Evolutionary conservation across 345 rosid genomes (phyloP), one percentile per base, ranked within the genome.

Genomic region (Brassica cretica): DNA sequence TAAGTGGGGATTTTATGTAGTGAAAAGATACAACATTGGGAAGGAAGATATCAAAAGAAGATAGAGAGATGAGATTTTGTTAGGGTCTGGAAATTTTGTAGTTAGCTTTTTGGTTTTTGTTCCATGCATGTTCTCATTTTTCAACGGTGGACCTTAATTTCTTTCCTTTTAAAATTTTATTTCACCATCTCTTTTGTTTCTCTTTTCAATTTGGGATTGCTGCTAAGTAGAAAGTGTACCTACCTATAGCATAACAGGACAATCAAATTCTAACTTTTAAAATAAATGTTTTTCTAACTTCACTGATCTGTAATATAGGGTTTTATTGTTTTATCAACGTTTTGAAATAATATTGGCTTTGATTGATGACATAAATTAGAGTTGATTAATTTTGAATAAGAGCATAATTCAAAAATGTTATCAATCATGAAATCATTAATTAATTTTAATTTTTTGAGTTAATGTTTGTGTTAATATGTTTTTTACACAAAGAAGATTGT

Each of bases 201-300:
- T 5, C 6, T 11, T 12, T 11, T 41, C 16, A 25, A 72, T 66
- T 66, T 72, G 73, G 77, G 81, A 78, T 78, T 72, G 77, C 77
- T 78, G 78, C 71, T 62, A 49, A 59, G 77, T 10, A 60, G 35
- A 77, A 70, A 64, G 71, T 77, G 76, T 77, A 65, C 81, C 72
- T 21, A 64, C 72, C 60, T 71, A 21, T 70, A 64, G 64, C 59
- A 56, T 70, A 41, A 63, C 10, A 70, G 35, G 58, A 41, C 61
- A 76, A 78, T 64, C 33, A n/a, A 11, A 64, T 25, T 15, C 32
- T 3, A 35, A 4, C 58, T 71, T 64, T 53, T 15, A 27, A 71
- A 70, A 53, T 71, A 2, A 46, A 58, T 46, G 11, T 46, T 14
- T 46, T 46, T 46, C 55, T 44, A 46, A 41, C 49, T 11, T 41